phyloP scores from a whole-genome alignment of 345 rosid genomes.

The Populus alba region DNA sequence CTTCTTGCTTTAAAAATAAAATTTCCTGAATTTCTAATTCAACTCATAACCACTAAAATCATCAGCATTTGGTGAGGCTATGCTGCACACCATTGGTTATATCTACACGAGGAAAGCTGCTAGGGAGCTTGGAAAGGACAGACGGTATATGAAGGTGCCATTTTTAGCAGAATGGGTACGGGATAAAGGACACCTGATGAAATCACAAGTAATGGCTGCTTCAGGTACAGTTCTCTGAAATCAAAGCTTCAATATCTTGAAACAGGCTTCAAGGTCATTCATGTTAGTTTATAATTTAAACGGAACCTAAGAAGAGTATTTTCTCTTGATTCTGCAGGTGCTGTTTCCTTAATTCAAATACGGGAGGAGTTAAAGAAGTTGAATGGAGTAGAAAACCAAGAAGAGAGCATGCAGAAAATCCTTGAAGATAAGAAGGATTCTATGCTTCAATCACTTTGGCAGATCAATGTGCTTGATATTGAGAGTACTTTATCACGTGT shows the following conservation, averaged over 20 bases:
- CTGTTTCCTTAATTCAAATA: slow-evolving; percentile 71
- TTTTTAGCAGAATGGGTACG: slow-evolving; percentile 98
- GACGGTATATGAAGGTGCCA: slow-evolving; percentile 79
- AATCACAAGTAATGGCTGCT: slow-evolving; percentile 97
- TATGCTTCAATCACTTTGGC: slow-evolving; percentile 92
- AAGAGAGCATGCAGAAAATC: slow-evolving; percentile 64
- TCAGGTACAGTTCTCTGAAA: slow-evolving; percentile 50
- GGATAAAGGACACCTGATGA: slow-evolving; percentile 86
- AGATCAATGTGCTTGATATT: slow-evolving; percentile 87
- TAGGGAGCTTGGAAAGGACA: slow-evolving; percentile 86
- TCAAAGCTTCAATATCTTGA: neutral
- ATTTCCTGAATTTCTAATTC: neutral
- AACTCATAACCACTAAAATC: neutral
- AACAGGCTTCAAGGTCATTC: neutral
- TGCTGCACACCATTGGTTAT: slow-evolving; percentile 92
- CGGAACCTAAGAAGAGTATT: neutral
- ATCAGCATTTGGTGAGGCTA: slow-evolving; percentile 94
- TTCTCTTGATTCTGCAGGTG: slow-evolving; percentile 46
- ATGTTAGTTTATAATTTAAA: neutral
- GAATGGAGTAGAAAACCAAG: slow-evolving; percentile 61
- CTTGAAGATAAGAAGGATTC: slow-evolving; percentile 71
- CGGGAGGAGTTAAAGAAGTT: slow-evolving; percentile 78
- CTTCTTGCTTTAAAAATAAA: too few relatives aligned
- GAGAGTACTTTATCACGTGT: slow-evolving; percentile 83
- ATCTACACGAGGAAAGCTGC: slow-evolving; percentile 90